phyloP scores from a whole-genome alignment of 208 protist species.

The Acanthamoeba castellanii region DNA sequence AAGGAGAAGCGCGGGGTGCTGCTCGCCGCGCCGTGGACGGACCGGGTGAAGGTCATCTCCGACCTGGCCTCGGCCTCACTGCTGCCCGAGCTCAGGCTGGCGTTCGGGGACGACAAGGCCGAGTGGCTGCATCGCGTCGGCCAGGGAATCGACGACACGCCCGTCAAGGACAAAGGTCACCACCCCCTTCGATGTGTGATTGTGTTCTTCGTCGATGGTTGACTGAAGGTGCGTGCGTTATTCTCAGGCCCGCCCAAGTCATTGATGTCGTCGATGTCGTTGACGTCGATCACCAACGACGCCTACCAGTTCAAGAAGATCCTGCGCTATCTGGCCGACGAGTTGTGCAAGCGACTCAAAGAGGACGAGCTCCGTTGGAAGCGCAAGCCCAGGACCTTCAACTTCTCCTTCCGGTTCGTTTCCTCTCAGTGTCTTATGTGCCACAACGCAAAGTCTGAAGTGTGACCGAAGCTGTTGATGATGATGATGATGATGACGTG shows the following conservation, averaged over 20 bases:
- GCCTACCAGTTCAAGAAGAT: constrained; percentile 30
- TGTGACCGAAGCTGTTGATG: no score
- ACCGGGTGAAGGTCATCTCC: background rate
- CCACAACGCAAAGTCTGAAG: background rate
- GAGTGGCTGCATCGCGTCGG: background rate
- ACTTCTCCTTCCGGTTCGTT: background rate
- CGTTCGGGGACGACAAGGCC: background rate
- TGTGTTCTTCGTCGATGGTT: no score
- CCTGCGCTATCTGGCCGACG: constrained; percentile 39
- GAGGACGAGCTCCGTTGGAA: constrained; percentile 27
- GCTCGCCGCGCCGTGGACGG: background rate
- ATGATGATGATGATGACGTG: no score
- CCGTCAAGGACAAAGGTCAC: constrained; percentile 38
- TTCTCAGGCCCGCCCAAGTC: constrained; percentile 25
- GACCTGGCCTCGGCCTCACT: background rate
- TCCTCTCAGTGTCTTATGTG: no score
- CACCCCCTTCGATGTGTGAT: no score
- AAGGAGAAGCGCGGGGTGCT: background rate
- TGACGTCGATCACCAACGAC: constrained; percentile 28
- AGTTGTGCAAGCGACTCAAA: background rate
- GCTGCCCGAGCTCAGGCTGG: background rate
- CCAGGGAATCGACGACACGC: background rate
- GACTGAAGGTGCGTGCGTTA: no score
- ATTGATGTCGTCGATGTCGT: constrained; percentile 32
- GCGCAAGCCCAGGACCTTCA: background rate